Conservation (phyloP, 2,329 filamentous ascomycete species). For the Colletotrichum siamense region DNA sequence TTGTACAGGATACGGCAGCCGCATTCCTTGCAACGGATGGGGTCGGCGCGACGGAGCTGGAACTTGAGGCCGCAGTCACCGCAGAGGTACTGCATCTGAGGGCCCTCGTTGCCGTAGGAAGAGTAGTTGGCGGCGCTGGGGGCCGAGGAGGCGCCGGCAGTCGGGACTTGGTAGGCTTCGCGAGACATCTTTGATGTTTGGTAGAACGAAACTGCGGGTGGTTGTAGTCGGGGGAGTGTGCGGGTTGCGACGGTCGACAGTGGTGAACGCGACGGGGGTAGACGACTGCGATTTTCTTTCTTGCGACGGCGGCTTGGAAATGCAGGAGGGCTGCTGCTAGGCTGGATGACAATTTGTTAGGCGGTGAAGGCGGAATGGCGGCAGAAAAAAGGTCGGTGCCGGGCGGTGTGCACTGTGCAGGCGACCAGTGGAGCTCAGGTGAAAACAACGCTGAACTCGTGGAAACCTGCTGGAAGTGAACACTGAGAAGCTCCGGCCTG, state of each 20-base stretch:
- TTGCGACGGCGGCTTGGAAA: background rate
- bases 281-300: background rate
- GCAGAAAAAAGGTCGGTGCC: slow-evolving; percentile 6
- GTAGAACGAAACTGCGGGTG: background rate
- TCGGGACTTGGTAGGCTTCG: slow-evolving; percentile 80
- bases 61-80: slow-evolving; percentile 86
- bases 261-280: background rate
- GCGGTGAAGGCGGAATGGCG: slow-evolving; percentile 7
- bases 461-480: background rate
- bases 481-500: background rate
- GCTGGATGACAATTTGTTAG: slow-evolving; percentile 19
- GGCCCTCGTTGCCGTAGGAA: slow-evolving; percentile 50
- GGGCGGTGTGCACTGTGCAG: background rate
- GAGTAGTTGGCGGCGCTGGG: slow-evolving; percentile 48
- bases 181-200: slow-evolving; percentile 59
- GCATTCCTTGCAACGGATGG: slow-evolving; percentile 89
- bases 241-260: background rate
- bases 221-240: background rate
- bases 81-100: slow-evolving; percentile 74
- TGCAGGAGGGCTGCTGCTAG: background rate
- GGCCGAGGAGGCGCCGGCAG: slow-evolving; percentile 49
- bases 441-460: background rate
- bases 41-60: slow-evolving; percentile 76
- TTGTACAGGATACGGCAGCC: slow-evolving; percentile 97
- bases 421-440: background rate